Percentiles rank a stretch among this genome's conserved stretches.
These are phyloP conservation scores for Penicillium antarcticum DNA, from an alignment of 495 filamentous ascomycete species.

Conservation along the genomic window DNA sequence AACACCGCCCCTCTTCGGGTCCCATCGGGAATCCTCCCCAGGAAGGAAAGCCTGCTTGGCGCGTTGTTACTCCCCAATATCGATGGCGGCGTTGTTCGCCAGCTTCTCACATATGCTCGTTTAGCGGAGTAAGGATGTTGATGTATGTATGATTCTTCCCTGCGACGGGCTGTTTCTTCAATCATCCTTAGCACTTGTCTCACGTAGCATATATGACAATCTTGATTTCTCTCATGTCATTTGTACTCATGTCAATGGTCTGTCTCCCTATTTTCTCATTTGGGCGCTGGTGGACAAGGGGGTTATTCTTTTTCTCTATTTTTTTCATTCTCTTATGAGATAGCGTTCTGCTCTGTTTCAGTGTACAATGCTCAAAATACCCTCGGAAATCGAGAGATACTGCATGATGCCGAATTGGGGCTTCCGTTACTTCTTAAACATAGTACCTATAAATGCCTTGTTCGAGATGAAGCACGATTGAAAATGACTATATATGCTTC, in stretches of 20 bases:
- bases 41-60: slow-evolving; percentile 66
- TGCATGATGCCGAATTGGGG: slow-evolving; percentile 25
- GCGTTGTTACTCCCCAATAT: slow-evolving; percentile 62
- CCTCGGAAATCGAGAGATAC: slow-evolving; percentile 33
- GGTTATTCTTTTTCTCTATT: slow-evolving; percentile 13
- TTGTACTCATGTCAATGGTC: slow-evolving; percentile 29
- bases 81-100: slow-evolving; percentile 60
- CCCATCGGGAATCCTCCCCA: slow-evolving; percentile 64
- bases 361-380: slow-evolving; percentile 48
- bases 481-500: too few relatives aligned
- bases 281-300: slow-evolving; percentile 24
- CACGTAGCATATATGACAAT: slow-evolving; percentile 21
- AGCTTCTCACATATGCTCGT: slow-evolving; percentile 68
- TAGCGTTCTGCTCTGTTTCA: slow-evolving; percentile 29
- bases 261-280: slow-evolving; percentile 11
- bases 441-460: too few relatives aligned
- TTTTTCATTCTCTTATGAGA: slow-evolving; percentile 30
- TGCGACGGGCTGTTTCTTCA: not conserved
- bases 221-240: slow-evolving; percentile 28
- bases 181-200: slow-evolving; percentile 13
- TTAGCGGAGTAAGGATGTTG: slow-evolving; percentile 46
- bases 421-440: not conserved
- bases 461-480: too few relatives aligned
- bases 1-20: slow-evolving; percentile 40
- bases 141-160: not conserved